These are phyloP conservation scores for Hyaloscypha variabilis DNA, from an alignment of 495 filamentous ascomycete species.

Conservation along the genomic window DNA sequence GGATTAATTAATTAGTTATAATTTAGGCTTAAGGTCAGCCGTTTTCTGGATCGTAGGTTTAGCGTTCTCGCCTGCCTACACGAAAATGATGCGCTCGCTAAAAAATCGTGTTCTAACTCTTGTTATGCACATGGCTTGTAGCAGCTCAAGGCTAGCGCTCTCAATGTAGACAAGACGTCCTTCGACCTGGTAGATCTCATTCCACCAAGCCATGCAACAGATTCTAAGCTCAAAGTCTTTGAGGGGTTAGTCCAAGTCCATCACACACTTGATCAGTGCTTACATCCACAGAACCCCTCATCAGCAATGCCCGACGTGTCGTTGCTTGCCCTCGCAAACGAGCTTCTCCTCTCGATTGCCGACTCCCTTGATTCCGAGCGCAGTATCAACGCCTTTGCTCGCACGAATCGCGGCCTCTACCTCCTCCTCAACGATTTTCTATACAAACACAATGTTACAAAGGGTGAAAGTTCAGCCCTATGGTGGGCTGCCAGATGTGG, in stretches of 20 bases:
- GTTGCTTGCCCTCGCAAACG: slow-evolving; percentile 24
- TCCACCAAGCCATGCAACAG: not conserved
- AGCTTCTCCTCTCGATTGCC: slow-evolving; percentile 33
- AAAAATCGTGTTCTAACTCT: too few relatives aligned
- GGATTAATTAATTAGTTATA: too few relatives aligned
- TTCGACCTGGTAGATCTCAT: not conserved
- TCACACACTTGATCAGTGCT: slow-evolving; percentile 7
- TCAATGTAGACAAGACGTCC: not conserved
- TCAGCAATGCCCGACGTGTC: slow-evolving; percentile 14
- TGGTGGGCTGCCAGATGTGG: slow-evolving; percentile 31
- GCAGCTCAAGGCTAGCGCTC: not conserved
- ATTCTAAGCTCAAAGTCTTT: not conserved
- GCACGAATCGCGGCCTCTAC: slow-evolving; percentile 31
- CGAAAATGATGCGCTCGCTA: too few relatives aligned
- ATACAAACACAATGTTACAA: slow-evolving; percentile 31
- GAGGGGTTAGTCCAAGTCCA: slow-evolving; percentile 1
- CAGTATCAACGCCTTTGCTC: slow-evolving; percentile 35
- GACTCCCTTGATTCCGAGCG: slow-evolving; percentile 29
- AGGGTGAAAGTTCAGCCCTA: slow-evolving; percentile 30
- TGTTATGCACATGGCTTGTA: too few relatives aligned
- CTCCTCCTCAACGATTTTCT: slow-evolving; percentile 32
- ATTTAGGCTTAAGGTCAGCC: too few relatives aligned
- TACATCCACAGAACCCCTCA: slow-evolving; percentile 14
- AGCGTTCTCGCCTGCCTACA: too few relatives aligned
- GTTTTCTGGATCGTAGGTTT: too few relatives aligned